Percentiles rank a stretch among this genome's conserved stretches.
Conservation (phyloP, 805 yeast species). For the Candida cerambycidarum region DNA sequence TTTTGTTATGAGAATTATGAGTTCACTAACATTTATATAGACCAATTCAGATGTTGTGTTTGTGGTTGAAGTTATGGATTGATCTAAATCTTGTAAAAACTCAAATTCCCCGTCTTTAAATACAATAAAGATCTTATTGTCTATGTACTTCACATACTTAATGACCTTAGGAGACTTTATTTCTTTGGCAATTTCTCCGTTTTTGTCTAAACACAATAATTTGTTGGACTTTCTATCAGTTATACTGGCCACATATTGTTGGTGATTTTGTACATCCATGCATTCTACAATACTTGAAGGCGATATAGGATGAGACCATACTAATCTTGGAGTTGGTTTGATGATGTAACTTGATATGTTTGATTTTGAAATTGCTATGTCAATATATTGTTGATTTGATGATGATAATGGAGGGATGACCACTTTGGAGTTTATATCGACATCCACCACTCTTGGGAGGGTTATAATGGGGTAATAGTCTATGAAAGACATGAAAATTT, state of each 20-base stretch:
- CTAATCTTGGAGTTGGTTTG: constrained; percentile 56
- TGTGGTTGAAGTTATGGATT: neutral
- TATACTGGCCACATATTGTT: constrained; percentile 36
- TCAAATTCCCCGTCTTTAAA: constrained; percentile 6
- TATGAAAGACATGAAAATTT: constrained; percentile 17
- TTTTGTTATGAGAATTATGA: constrained; percentile 14
- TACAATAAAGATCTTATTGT: constrained; percentile 2
- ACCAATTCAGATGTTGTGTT: constrained; percentile 4
- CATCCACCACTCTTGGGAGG: constrained; percentile 34
- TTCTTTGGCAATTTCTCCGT: constrained; percentile 4
- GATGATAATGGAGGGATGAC: constrained; percentile 21
- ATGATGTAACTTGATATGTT: constrained; percentile 50
- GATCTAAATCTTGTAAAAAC: constrained; percentile 2
- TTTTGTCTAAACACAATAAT: constrained; percentile 23
- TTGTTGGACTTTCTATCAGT: constrained; percentile 34
- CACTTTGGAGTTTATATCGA: constrained; percentile 23
- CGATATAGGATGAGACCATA: constrained; percentile 55
- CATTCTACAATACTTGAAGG: constrained; percentile 46
- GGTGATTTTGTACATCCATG: constrained; percentile 29
- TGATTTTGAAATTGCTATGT: constrained; percentile 55
- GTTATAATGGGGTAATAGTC: constrained; percentile 34
- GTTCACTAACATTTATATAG: constrained; percentile 14
- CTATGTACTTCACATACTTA: constrained; percentile 6
- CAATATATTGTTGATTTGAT: constrained; percentile 36
- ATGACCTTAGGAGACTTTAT: neutral